phyloP scores from a whole-genome alignment of 345 rosid species.

The Eucalyptus dawsonii region DNA sequence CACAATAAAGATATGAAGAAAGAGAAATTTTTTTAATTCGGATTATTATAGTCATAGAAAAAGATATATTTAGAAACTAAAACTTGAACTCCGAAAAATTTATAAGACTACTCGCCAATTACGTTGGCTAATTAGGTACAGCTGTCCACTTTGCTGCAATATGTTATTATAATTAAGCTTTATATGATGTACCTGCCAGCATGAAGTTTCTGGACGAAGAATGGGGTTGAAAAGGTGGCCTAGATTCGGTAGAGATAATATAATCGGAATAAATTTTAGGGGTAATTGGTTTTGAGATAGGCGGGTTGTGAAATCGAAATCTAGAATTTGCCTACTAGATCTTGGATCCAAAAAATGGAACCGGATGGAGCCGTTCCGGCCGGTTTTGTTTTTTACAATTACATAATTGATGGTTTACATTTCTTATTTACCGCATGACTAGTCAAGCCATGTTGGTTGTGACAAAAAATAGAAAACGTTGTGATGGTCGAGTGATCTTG shows the following conservation, averaged over 20 bases:
- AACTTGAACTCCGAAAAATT: not conserved
- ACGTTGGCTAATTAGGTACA: not conserved
- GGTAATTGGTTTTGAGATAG: not conserved
- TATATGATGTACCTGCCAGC: not conserved
- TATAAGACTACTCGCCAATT: not conserved
- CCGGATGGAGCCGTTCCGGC: not conserved
- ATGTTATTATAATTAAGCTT: not conserved
- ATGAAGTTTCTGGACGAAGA: not conserved
- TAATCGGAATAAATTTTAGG: not conserved
- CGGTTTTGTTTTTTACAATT: not conserved
- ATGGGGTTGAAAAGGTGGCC: not conserved
- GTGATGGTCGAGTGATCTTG: not conserved
- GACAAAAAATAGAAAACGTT: not conserved
- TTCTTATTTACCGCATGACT: not conserved
- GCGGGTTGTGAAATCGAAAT: not conserved
- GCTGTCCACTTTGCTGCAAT: not conserved
- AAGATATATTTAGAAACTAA: not conserved
- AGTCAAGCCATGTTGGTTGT: not conserved
- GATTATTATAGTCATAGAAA: not conserved
- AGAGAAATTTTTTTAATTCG: not conserved
- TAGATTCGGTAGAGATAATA: not conserved
- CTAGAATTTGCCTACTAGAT: not conserved
- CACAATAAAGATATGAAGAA: no score
- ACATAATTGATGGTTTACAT: not conserved
- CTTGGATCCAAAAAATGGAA: not conserved